phyloP scores from a whole-genome alignment of 1,284 basidiomycete genomes.

The Trichosporon sp. region DNA sequence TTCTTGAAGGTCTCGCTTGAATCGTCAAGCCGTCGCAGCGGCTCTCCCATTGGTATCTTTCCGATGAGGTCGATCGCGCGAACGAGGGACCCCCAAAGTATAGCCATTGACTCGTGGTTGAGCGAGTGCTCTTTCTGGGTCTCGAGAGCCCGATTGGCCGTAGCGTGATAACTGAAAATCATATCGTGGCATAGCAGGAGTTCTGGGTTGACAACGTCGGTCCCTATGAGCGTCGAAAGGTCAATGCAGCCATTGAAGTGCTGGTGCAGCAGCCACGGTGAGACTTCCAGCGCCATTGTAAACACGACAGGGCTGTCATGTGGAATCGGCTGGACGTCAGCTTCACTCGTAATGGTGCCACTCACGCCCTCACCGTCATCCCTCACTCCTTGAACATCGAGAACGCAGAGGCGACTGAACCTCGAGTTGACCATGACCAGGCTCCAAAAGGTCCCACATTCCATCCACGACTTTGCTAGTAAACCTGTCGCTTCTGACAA shows the following conservation, averaged over 20 bases:
- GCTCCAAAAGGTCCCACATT: constrained; percentile 19
- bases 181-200: constrained; percentile 15
- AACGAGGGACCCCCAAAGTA: not conserved
- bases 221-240: not conserved
- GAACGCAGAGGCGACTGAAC: constrained; percentile 22
- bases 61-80: not conserved
- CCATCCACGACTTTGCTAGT: constrained; percentile 15
- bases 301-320: not conserved
- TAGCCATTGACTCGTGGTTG: not conserved
- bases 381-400: not conserved
- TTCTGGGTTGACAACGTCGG: not conserved
- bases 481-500: not conserved
- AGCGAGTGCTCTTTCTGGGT: not conserved
- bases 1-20: not conserved
- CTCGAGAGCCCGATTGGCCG: not conserved
- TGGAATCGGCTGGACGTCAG: not conserved
- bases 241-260: not conserved
- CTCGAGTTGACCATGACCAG: constrained; percentile 11
- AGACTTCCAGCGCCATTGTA: constrained; percentile 14
- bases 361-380: not conserved
- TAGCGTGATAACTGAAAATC: not conserved
- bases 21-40: not conserved
- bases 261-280: not conserved
- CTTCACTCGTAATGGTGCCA: not conserved
- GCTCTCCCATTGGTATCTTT: not conserved